Conservation (phyloP, 805 yeast genomes). For the Candida tibetensis region DNA sequence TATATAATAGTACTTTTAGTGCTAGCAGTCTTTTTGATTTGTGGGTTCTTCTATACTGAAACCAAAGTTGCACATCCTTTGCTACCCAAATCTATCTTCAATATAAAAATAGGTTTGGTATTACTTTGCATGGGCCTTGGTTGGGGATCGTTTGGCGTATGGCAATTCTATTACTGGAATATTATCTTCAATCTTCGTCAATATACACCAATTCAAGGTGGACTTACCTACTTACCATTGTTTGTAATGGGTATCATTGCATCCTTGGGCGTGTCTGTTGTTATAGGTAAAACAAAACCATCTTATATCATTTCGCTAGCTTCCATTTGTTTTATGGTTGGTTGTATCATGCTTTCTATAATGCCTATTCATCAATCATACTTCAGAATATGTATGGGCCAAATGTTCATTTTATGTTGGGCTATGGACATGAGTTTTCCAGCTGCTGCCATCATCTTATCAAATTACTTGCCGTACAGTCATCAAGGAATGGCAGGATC, state of each 20-base stretch:
- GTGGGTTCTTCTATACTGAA: slow-evolving; percentile 50
- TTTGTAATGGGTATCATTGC: slow-evolving; percentile 56
- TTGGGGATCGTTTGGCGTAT: slow-evolving; percentile 77
- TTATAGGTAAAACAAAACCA: slow-evolving; percentile 48
- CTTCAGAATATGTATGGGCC: slow-evolving; percentile 57
- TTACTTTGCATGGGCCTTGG: slow-evolving; percentile 55
- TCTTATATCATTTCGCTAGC: slow-evolving; percentile 50
- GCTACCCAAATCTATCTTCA: slow-evolving; percentile 50
- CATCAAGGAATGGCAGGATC: slow-evolving; percentile 82
- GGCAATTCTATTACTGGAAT: slow-evolving; percentile 63
- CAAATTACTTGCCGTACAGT: slow-evolving; percentile 55
- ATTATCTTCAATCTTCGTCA: slow-evolving; percentile 50
- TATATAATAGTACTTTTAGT: slow-evolving; percentile 58
- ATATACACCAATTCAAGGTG: slow-evolving; percentile 33
- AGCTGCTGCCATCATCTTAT: slow-evolving; percentile 61
- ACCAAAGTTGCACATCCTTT: slow-evolving; percentile 49
- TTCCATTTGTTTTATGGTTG: slow-evolving; percentile 53
- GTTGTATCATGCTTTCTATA: slow-evolving; percentile 50
- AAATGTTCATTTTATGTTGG: slow-evolving; percentile 54
- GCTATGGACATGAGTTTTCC: slow-evolving; percentile 84
- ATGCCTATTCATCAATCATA: slow-evolving; percentile 60
- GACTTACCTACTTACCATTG: slow-evolving; percentile 45
- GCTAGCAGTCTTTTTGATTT: slow-evolving; percentile 43
- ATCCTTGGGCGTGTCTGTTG: slow-evolving; percentile 48
- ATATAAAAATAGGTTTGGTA: slow-evolving; percentile 44